These are phyloP conservation scores for Sugiyamaella lignohabitans DNA, from an alignment of 805 yeast species.

Conservation along the genomic window DNA sequence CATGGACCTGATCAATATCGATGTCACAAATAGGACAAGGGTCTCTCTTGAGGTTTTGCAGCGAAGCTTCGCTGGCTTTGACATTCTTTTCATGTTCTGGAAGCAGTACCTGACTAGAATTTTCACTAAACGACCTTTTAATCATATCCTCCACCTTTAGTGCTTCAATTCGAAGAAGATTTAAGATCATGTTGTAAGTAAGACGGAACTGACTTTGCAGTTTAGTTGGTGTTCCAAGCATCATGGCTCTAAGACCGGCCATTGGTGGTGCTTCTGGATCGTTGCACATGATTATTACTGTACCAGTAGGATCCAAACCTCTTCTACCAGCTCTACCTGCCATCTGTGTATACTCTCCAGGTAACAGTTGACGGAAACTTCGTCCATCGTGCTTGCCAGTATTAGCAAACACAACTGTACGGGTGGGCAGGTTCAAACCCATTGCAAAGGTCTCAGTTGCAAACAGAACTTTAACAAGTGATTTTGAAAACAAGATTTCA, in stretches of 20 bases:
- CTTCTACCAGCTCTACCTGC: slow-evolving; percentile 98
- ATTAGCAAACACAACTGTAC: slow-evolving; percentile 88
- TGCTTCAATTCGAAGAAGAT: slow-evolving; percentile 85
- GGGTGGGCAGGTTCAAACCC: slow-evolving; percentile 95
- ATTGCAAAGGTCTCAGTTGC: slow-evolving; percentile 99
- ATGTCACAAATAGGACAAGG: slow-evolving; percentile 34
- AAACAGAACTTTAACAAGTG: slow-evolving; percentile 81
- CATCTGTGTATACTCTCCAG: slow-evolving; percentile 98
- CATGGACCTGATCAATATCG: slow-evolving; percentile 43
- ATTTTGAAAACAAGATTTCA: slow-evolving; percentile 82
- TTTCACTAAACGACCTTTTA: slow-evolving; percentile 90
- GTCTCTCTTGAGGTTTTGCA: slow-evolving; percentile 35
- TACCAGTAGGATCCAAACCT: slow-evolving; percentile 89
- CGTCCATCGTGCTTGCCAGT: slow-evolving; percentile 87
- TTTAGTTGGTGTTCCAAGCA: slow-evolving; percentile 85
- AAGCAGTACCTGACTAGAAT: slow-evolving; percentile 71
- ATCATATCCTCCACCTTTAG: slow-evolving; percentile 97
- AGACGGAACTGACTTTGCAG: slow-evolving; percentile 86
- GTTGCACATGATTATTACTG: slow-evolving; percentile 81
- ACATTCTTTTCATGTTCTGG: slow-evolving; percentile 79
- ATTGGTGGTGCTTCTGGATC: slow-evolving; percentile 30
- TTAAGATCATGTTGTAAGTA: slow-evolving; percentile 93
- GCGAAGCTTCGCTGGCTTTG: slow-evolving; percentile 43
- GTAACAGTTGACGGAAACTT: slow-evolving; percentile 69
- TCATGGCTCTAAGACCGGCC: slow-evolving; percentile 64